A percentile compares a stretch with the other conserved stretches of the same genome.
Evolutionary conservation across 345 rosid genomes (phyloP).

Genomic region (Hibiscus tridactylites): DNA sequence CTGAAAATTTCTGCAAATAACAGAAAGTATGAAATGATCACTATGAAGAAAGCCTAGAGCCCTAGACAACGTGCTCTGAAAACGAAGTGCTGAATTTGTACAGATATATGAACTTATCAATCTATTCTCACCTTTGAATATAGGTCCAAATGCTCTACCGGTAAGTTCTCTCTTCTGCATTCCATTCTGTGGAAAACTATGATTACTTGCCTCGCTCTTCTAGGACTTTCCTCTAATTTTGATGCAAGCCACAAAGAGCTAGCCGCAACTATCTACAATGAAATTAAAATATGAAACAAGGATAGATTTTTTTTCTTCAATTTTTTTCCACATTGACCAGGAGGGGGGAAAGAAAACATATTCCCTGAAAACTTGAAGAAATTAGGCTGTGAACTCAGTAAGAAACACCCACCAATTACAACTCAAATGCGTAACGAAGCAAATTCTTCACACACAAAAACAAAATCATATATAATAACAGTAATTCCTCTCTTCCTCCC

Average conservation of each 20-base stretch:
- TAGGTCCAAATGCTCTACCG: constrained; percentile 61
- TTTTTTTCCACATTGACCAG: neutral
- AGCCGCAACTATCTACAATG: constrained; percentile 78
- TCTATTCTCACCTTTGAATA: constrained; percentile 54
- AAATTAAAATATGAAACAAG: neutral
- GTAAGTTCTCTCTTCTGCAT: constrained; percentile 83
- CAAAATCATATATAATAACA: neutral
- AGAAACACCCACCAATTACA: neutral
- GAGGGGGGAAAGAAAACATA: neutral
- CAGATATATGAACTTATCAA: neutral
- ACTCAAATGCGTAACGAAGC: neutral
- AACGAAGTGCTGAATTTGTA: neutral
- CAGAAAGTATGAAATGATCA: neutral
- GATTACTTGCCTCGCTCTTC: constrained; percentile 83
- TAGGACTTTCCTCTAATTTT: constrained; percentile 78
- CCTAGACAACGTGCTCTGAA: neutral
- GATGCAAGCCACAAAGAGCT: constrained; percentile 92
- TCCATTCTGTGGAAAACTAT: constrained; percentile 94
- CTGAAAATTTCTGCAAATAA: constrained; percentile 43
- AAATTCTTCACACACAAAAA: neutral
- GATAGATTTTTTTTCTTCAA: constrained; percentile 2
- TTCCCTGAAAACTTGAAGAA: neutral
- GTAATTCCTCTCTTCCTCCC: neutral
- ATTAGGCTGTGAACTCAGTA: neutral
- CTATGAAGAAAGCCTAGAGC: neutral